Evolutionary conservation across 768 basidiomycete genomes (phyloP).

Genomic region (Pilatotrama ljubarskyi): DNA sequence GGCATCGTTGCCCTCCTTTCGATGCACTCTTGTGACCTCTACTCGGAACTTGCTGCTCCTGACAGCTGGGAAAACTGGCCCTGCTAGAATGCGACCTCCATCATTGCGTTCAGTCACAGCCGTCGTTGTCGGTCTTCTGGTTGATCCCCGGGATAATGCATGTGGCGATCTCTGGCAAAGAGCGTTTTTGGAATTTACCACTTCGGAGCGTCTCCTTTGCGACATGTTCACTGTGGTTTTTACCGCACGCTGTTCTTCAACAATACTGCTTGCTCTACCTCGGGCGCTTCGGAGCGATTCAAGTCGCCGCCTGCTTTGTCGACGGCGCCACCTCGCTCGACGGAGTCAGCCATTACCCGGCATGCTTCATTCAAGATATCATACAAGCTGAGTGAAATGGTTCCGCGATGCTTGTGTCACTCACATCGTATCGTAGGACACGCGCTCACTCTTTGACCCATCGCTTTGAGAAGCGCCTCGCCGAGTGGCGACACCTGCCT

Average conservation of each 20-base stretch:
- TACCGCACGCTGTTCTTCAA: neutral
- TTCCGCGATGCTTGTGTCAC: neutral
- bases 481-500: neutral
- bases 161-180: no score
- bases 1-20: no score
- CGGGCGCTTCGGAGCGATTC: neutral
- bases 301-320: neutral
- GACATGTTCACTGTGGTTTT: neutral
- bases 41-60: no score
- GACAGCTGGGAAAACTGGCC: no score
- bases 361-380: neutral
- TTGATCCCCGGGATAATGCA: no score
- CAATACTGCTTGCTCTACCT: neutral
- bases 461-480: neutral
- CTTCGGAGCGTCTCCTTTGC: no score
- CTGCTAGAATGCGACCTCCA: no score
- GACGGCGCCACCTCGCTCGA: neutral
- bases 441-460: conserved; percentile 2
- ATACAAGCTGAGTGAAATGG: neutral
- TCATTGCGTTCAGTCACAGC: no score
- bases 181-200: no score
- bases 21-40: neutral
- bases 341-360: neutral
- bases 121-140: no score
- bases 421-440: neutral